phyloP scores from a whole-genome alignment of 2,329 filamentous ascomycete genomes.

The Curvularia lunata region DNA sequence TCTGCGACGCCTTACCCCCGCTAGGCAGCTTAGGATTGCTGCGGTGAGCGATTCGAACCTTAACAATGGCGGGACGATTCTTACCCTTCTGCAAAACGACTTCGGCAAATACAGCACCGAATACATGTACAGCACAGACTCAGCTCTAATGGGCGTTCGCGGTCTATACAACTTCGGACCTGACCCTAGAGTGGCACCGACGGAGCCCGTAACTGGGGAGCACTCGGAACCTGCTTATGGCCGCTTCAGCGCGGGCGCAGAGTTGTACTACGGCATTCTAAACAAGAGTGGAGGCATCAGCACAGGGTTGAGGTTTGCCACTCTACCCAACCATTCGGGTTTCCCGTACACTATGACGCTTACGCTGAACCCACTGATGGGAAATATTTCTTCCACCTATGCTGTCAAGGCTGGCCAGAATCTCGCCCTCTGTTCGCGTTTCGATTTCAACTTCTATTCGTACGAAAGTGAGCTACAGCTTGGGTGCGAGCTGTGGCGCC shows the following conservation, averaged over 20 bases:
- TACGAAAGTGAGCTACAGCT: constrained; percentile 95
- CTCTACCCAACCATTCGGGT: constrained; percentile 77
- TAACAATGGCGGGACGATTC: constrained; percentile 75
- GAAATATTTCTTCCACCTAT: constrained; percentile 89
- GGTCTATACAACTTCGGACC: constrained; percentile 94
- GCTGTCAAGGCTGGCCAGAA: constrained; percentile 84
- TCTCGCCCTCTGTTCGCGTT: constrained; percentile 84
- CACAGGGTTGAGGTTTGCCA: constrained; percentile 86
- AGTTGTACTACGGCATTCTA: constrained; percentile 92
- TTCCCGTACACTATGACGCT: constrained; percentile 93
- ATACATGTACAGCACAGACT: constrained; percentile 90
- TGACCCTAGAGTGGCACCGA: constrained; percentile 59
- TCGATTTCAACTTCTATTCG: constrained; percentile 98
- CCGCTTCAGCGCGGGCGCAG: constrained; percentile 87
- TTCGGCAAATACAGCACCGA: constrained; percentile 86
- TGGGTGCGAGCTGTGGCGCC: constrained; percentile 91
- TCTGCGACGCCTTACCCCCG: constrained; percentile 76
- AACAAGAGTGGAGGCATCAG: constrained; percentile 95
- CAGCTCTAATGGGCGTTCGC: constrained; percentile 82
- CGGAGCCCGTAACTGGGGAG: constrained; percentile 30
- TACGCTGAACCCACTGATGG: constrained; percentile 93
- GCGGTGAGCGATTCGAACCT: constrained; percentile 75
- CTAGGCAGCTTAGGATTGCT: constrained; percentile 79
- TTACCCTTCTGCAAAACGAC: constrained; percentile 80
- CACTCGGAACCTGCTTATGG: constrained; percentile 68